These are phyloP conservation scores for Eucalyptus grandis DNA, from an alignment of 345 rosid genomes.

Conservation along the genomic window DNA sequence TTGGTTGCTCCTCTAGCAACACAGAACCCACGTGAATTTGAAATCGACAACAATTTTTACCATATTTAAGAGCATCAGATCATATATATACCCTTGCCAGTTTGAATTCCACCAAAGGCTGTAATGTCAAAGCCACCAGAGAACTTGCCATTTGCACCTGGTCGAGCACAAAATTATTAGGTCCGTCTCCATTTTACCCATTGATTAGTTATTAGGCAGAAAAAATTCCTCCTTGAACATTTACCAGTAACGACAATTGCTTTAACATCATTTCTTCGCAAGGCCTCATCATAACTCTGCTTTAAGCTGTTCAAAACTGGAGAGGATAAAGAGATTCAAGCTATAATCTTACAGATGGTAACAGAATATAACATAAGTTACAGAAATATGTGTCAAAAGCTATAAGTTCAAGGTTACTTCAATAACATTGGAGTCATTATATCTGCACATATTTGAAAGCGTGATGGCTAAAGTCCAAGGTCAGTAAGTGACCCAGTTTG, in stretches of 20 bases:
- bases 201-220: neutral
- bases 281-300: constrained; percentile 67
- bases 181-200: neutral
- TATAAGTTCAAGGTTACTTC: neutral
- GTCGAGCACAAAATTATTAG: neutral
- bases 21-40: neutral
- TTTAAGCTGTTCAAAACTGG: constrained; percentile 70
- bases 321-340: neutral
- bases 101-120: constrained; percentile 54
- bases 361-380: neutral
- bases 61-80: neutral
- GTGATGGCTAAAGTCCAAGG: neutral
- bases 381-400: neutral
- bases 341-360: neutral
- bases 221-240: neutral
- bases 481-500: neutral
- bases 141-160: constrained; percentile 88
- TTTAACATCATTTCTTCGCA: constrained; percentile 79
- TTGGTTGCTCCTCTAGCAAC: constrained; percentile 37
- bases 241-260: constrained; percentile 87
- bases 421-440: neutral
- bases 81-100: constrained; percentile 35
- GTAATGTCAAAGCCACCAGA: constrained; percentile 95
- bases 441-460: neutral
- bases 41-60: neutral